Conservation (phyloP, 805 yeast genomes). For the Teunomyces atbi region DNA sequence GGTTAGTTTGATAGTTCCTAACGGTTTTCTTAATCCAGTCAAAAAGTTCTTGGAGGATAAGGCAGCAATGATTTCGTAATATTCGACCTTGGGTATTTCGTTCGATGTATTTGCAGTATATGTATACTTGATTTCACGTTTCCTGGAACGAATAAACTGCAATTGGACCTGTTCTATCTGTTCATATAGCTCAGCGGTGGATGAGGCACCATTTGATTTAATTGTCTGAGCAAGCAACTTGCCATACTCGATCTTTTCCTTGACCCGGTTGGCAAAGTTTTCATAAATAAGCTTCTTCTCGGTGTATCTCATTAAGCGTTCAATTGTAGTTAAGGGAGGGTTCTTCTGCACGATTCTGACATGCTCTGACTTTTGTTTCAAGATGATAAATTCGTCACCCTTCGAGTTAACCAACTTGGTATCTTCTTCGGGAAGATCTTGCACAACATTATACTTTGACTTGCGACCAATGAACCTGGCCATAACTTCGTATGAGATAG, state of each 20-base stretch:
- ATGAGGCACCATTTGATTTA: not conserved
- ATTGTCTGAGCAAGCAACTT: slow-evolving; percentile 16
- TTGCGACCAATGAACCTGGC: slow-evolving; percentile 40
- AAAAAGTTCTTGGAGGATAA: slow-evolving; percentile 13
- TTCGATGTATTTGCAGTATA: slow-evolving; percentile 13
- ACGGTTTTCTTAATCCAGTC: slow-evolving; percentile 10
- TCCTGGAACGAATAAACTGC: slow-evolving; percentile 12
- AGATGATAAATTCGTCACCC: slow-evolving; percentile 41
- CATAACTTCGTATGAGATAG: slow-evolving; percentile 31
- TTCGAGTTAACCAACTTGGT: slow-evolving; percentile 29
- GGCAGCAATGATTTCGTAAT: slow-evolving; percentile 5
- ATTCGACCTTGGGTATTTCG: slow-evolving; percentile 5
- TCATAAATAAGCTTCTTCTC: slow-evolving; percentile 21
- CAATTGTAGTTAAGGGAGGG: slow-evolving; percentile 12
- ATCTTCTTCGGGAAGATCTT: slow-evolving; percentile 9
- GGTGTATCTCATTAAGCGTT: slow-evolving; percentile 14
- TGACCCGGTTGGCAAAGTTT: slow-evolving; percentile 23
- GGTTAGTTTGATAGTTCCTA: slow-evolving; percentile 8
- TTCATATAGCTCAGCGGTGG: slow-evolving; percentile 10
- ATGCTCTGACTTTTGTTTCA: slow-evolving; percentile 26
- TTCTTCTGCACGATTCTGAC: slow-evolving; percentile 29
- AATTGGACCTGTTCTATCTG: slow-evolving; percentile 12
- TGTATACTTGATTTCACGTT: slow-evolving; percentile 14
- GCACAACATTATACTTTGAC: slow-evolving; percentile 27
- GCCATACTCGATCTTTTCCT: slow-evolving; percentile 29